These are phyloP conservation scores for Colletotrichum sojae DNA, from an alignment of 2,329 filamentous ascomycete species.

Conservation along the genomic window DNA sequence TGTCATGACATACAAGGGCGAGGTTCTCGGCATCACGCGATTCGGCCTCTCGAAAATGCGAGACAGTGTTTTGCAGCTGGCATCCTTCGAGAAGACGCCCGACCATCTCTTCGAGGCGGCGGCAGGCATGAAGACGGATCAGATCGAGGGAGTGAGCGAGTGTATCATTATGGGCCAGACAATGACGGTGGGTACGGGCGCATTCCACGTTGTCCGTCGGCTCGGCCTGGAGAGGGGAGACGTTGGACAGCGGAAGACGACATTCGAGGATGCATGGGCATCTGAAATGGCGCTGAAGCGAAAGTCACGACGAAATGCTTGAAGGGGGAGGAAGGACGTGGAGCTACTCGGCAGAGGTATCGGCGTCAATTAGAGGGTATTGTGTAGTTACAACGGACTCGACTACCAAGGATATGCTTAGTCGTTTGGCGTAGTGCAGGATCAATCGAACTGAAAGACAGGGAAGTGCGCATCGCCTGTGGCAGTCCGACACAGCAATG, in stretches of 20 bases:
- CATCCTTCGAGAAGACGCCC: constrained; percentile 97
- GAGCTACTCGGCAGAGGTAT: constrained; percentile 20
- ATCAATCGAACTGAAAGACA: constrained; percentile 11
- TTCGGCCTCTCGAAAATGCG: constrained; percentile 98
- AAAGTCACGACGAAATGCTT: constrained; percentile 27
- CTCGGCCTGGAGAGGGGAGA: constrained; percentile 76
- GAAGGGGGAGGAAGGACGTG: constrained; percentile 1
- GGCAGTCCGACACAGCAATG: too few relatives aligned
- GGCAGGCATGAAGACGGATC: constrained; percentile 90
- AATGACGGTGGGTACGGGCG: constrained; percentile 91
- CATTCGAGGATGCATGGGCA: constrained; percentile 80
- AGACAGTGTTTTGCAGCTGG: constrained; percentile 92
- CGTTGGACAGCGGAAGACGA: constrained; percentile 70
- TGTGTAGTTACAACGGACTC: constrained; percentile 11
- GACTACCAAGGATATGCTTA: constrained; percentile 9
- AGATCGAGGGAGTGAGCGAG: constrained; percentile 93
- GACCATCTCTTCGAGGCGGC: constrained; percentile 98
- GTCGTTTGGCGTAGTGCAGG: not conserved
- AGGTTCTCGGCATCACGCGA: constrained; percentile 95
- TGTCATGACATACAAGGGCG: constrained; percentile 99
- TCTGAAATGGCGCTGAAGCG: constrained; percentile 47
- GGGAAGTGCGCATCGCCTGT: too few relatives aligned
- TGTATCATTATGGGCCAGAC: constrained; percentile 99
- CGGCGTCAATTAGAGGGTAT: constrained; percentile 18
- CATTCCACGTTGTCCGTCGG: constrained; percentile 88